Conservation (phyloP, 441 rosid genomes). For the Francoa sonchifolia region DNA sequence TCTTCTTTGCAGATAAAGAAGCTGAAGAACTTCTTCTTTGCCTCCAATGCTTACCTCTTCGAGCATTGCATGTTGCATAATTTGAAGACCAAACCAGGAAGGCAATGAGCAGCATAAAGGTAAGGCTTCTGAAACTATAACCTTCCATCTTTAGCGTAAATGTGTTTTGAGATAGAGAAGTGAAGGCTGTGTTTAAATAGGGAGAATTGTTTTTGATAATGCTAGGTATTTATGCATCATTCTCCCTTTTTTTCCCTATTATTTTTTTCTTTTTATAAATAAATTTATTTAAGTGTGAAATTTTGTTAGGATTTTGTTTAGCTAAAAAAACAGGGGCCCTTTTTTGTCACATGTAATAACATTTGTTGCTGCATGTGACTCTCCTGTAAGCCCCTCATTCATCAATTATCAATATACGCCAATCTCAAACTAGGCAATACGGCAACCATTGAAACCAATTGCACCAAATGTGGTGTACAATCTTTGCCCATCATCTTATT, state of each 20-base stretch:
- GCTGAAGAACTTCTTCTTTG: slow-evolving; percentile 27
- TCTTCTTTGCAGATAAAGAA: slow-evolving; percentile 51
- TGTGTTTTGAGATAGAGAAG: slow-evolving; percentile 15
- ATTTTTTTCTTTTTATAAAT: slow-evolving; percentile 13
- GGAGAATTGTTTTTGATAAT: slow-evolving; percentile 12
- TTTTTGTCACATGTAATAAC: background rate
- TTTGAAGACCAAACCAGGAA: slow-evolving; percentile 55
- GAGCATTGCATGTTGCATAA: slow-evolving; percentile 65
- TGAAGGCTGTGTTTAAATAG: slow-evolving; percentile 38
- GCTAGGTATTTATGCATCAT: slow-evolving; percentile 19
- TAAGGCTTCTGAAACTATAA: slow-evolving; percentile 28
- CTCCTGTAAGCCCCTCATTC: too few species aligned
- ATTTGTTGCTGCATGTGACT: too few species aligned
- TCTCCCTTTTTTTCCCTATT: slow-evolving; percentile 9
- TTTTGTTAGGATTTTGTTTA: slow-evolving; percentile 25
- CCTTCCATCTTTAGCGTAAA: slow-evolving; percentile 22
- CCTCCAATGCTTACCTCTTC: slow-evolving; percentile 80
- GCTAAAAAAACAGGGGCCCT: background rate
- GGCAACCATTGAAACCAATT: too few species aligned
- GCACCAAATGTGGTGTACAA: too few species aligned
- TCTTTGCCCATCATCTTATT: too few species aligned
- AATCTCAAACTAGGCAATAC: too few species aligned
- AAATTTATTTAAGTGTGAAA: slow-evolving; percentile 18
- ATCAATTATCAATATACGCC: too few species aligned
- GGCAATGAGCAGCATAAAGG: slow-evolving; percentile 44